phyloP scores from a whole-genome alignment of 2,329 filamentous ascomycete species.

The Penicillium nordicum region DNA sequence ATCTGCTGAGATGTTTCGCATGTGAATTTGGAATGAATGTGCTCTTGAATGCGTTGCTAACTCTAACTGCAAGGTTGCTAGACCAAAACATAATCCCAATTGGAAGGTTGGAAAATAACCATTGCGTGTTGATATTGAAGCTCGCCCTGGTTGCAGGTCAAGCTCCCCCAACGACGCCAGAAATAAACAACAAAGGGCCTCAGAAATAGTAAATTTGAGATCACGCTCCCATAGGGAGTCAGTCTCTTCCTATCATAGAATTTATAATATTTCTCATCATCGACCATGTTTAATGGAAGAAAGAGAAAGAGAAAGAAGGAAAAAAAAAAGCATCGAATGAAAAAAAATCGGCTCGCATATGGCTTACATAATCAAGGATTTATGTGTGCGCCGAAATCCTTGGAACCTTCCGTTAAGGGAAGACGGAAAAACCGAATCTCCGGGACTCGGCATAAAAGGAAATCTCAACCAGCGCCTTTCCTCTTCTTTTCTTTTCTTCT shows the following conservation, averaged over 20 bases:
- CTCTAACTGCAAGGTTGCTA: neutral
- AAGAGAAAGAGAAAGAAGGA: slow-evolving; percentile 16
- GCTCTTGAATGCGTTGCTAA: neutral
- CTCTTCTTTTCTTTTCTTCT: slow-evolving; percentile 57
- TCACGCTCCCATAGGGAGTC: slow-evolving; percentile 41
- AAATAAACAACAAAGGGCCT: slow-evolving; percentile 29
- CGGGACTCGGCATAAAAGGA: slow-evolving; percentile 13
- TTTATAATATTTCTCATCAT: slow-evolving; percentile 44
- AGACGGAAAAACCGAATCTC: slow-evolving; percentile 14
- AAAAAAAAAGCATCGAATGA: slow-evolving; percentile 1
- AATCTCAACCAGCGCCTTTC: slow-evolving; percentile 19
- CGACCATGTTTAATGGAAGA: slow-evolving; percentile 31
- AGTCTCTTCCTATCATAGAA: slow-evolving; percentile 50
- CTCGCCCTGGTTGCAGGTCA: neutral
- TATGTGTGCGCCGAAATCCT: slow-evolving; percentile 3
- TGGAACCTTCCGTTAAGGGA: neutral
- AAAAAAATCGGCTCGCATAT: slow-evolving; percentile 6
- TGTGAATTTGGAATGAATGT: neutral
- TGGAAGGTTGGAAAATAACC: neutral
- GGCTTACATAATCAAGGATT: slow-evolving; percentile 15
- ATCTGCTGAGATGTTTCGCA: neutral
- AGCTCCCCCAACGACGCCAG: neutral
- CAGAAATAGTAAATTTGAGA: slow-evolving; percentile 43
- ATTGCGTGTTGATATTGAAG: neutral
- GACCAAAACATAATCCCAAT: neutral